A percentile compares a stretch with the other conserved stretches of the same genome.
phyloP scores from a whole-genome alignment of 306 rosid genomes.

The Vigna mungo region DNA sequence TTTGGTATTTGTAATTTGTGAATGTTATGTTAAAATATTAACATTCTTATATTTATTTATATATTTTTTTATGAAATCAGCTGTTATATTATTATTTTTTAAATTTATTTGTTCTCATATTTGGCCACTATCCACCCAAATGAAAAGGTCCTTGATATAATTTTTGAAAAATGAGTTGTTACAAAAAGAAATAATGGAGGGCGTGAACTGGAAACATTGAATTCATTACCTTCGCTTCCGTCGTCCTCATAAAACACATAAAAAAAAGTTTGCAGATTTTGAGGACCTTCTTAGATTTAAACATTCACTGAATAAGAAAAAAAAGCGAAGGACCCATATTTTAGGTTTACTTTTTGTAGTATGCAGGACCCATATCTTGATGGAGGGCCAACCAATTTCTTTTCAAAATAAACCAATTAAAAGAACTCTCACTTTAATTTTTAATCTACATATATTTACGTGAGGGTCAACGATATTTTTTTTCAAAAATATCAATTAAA shows the following conservation, averaged over 20 bases:
- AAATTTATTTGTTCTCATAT: background rate
- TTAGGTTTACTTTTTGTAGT: slow-evolving; percentile 25
- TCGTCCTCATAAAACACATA: background rate
- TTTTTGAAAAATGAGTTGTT: slow-evolving; percentile 1
- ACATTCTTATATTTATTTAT: too few relatives aligned
- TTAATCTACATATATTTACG: too few relatives aligned
- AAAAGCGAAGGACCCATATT: background rate
- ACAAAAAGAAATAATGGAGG: background rate
- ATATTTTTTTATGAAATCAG: background rate
- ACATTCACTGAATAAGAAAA: too few relatives aligned
- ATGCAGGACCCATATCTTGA: slow-evolving; percentile 24
- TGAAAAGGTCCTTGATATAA: background rate
- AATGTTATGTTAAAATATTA: too few relatives aligned
- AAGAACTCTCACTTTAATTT: too few relatives aligned
- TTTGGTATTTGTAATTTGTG: too few relatives aligned
- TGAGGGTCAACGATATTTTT: too few relatives aligned
- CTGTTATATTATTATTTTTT: background rate
- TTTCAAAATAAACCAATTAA: too few relatives aligned
- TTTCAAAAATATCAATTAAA: too few relatives aligned
- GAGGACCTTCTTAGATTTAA: slow-evolving; percentile 21
- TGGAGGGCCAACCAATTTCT: too few relatives aligned
- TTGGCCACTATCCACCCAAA: background rate
- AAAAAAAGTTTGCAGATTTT: slow-evolving; percentile 30
- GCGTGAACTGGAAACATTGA: slow-evolving; percentile 27
- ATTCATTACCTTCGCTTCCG: background rate